phyloP scores from a whole-genome alignment of 768 basidiomycete genomes.

The Fibroporia radiculosa region DNA sequence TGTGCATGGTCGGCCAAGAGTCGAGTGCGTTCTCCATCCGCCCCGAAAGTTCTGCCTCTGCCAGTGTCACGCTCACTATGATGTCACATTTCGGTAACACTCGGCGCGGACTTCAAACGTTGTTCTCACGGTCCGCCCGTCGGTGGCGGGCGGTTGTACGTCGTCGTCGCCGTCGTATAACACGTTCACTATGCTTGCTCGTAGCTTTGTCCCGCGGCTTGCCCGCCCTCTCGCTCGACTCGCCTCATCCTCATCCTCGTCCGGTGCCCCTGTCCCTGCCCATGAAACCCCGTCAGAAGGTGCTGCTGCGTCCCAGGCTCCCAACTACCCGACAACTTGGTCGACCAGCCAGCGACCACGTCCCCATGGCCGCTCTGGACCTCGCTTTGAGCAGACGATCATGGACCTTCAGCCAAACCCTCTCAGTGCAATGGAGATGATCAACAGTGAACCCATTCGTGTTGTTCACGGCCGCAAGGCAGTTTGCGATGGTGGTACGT shows the following conservation, averaged over 20 bases:
- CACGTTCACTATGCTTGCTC: slow-evolving; percentile 20
- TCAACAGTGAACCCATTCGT: slow-evolving; percentile 79
- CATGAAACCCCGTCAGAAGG: slow-evolving; percentile 19
- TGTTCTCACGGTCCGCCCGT: slow-evolving; percentile 13
- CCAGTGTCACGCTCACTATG: neutral
- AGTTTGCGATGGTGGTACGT: slow-evolving; percentile 91
- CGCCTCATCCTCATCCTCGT: slow-evolving; percentile 16
- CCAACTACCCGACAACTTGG: slow-evolving; percentile 81
- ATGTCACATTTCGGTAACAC: neutral
- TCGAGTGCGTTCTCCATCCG: neutral
- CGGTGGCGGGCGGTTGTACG: neutral
- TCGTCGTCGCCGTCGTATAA: slow-evolving; percentile 5
- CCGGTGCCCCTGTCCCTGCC: slow-evolving; percentile 15
- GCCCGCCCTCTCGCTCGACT: slow-evolving; percentile 22
- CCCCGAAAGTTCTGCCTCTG: slow-evolving; percentile 10
- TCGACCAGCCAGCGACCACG: slow-evolving; percentile 75
- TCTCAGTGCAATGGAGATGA: slow-evolving; percentile 84
- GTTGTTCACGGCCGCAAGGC: slow-evolving; percentile 79
- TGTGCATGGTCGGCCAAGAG: neutral
- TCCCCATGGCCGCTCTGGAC: slow-evolving; percentile 47
- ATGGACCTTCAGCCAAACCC: slow-evolving; percentile 87
- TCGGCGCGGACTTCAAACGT: neutral
- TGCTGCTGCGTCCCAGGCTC: slow-evolving; percentile 55
- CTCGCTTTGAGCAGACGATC: slow-evolving; percentile 89
- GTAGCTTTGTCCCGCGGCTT: slow-evolving; percentile 18